Conservation (phyloP, 768 basidiomycete species). For the Collybia sordida region DNA sequence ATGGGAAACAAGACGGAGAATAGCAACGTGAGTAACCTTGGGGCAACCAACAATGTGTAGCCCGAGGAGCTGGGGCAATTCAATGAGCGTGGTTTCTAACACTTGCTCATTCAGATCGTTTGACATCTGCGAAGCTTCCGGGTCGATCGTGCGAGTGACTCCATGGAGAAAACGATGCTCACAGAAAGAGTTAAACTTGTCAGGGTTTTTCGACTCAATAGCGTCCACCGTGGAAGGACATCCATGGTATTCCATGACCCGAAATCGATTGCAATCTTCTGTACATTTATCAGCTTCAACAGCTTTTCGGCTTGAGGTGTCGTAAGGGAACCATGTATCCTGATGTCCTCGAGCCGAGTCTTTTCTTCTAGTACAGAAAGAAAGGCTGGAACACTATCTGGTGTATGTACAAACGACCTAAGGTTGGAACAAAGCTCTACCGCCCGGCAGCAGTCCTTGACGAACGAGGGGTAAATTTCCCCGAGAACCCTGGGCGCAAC, state of each 20-base stretch:
- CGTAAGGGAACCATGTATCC: constrained; percentile 54
- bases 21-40: constrained; percentile 49
- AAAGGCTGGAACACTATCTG: constrained; percentile 48
- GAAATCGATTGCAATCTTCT: constrained; percentile 50
- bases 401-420: constrained; percentile 54
- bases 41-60: constrained; percentile 64
- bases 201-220: constrained; percentile 41
- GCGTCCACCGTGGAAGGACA: constrained; percentile 57
- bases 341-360: constrained; percentile 41
- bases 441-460: constrained; percentile 50
- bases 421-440: constrained; percentile 53
- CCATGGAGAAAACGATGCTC: constrained; percentile 21
- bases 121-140: constrained; percentile 43
- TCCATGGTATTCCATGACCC: constrained; percentile 66
- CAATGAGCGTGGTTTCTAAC: constrained; percentile 43
- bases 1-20: constrained; percentile 45
- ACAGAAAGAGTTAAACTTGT: constrained; percentile 61
- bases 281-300: constrained; percentile 31
- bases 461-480: constrained; percentile 43
- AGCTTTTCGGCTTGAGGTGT: constrained; percentile 49
- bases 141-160: too few species aligned
- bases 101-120: constrained; percentile 52
- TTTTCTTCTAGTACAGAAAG: constrained; percentile 46
- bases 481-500: constrained; percentile 41
- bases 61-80: constrained; percentile 52